These are phyloP conservation scores for Mycena amicta DNA, from an alignment of 768 basidiomycete species.

Conservation along the genomic window DNA sequence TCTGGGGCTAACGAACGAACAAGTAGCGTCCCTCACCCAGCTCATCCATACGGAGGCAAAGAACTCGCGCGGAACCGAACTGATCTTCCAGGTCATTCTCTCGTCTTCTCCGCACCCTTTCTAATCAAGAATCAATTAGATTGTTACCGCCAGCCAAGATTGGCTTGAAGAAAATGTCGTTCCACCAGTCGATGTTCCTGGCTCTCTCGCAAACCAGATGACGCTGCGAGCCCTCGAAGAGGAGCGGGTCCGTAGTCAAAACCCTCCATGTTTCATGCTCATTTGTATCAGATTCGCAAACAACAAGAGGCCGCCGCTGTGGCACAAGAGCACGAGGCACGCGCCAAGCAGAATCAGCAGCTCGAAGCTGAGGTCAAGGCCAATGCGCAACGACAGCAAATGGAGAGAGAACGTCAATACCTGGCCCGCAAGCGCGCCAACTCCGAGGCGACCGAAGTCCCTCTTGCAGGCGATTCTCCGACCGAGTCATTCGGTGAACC, in stretches of 20 bases:
- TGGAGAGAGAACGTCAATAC: slow-evolving; percentile 54
- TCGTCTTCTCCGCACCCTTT: background rate
- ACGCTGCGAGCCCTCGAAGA: slow-evolving; percentile 69
- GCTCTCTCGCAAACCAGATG: slow-evolving; percentile 82
- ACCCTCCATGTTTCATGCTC: slow-evolving; percentile 1
- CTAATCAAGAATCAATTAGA: slow-evolving; percentile 41
- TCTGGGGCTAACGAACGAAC: slow-evolving; percentile 58
- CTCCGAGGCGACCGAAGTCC: slow-evolving; percentile 72
- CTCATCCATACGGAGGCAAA: slow-evolving; percentile 68
- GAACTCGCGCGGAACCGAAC: slow-evolving; percentile 66
- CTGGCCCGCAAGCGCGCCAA: slow-evolving; percentile 63
- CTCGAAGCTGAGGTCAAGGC: slow-evolving; percentile 68
- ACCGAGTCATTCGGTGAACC: slow-evolving; percentile 64
- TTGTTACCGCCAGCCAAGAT: slow-evolving; percentile 68
- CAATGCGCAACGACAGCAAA: slow-evolving; percentile 61
- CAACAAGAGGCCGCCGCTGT: slow-evolving; percentile 61
- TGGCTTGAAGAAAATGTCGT: slow-evolving; percentile 64
- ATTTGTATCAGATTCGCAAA: slow-evolving; percentile 32
- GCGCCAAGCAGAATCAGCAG: slow-evolving; percentile 55
- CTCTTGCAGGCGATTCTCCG: slow-evolving; percentile 49
- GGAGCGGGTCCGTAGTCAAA: slow-evolving; percentile 51
- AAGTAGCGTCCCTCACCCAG: slow-evolving; percentile 58
- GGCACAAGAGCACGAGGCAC: slow-evolving; percentile 51
- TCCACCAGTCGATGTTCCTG: slow-evolving; percentile 59
- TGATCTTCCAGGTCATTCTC: slow-evolving; percentile 69